Evolutionary conservation across 2,329 filamentous ascomycete species (phyloP), one percentile per base, ranked within the genome.

Genomic region (Penicillium hordei): DNA sequence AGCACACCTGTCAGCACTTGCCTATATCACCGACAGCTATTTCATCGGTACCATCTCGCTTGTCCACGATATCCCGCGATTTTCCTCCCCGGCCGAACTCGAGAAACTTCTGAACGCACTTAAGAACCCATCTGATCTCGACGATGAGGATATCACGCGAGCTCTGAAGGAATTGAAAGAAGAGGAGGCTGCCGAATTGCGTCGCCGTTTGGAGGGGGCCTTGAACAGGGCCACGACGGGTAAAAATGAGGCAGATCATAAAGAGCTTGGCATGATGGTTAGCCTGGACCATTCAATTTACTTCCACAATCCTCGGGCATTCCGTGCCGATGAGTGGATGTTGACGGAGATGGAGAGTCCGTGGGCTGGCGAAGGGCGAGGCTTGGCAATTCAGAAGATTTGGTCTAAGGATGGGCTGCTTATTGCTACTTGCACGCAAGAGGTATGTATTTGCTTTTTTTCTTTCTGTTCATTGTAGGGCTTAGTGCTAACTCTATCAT

Each of bases 11-110:
- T 89, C 85, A 38, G 94, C 94, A 9, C 81, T 99, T 60, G 93
- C 93, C 25, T 99, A 97, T 78, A 90, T 97, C 79, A 91, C 88
- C 27, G 93, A 97, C 76, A 89, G 85, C 70, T 94, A 90, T 78
- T 97, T 99, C 76, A 93, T 97, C 73, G 93, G 90, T 39, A 97
- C 93, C 2, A 86, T 97, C 8, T 82, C 88, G 29, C 86, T 91
- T 21, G 87, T 93, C 54, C 93, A 97, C 75, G 83, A 86, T 56
- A 82, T 97, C 36, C 93, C 89, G 83, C 83, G 90, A 15, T 91
- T 90, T 72, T 85, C 83, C 1, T 82, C 78, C 13, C 80, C 81
- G 2, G 76, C 65, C 4, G 75, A 76, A 50, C 70, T 80, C 25
- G 67, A 78, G 64, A 65, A 70, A 61, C 68, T 72, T 0, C 57